phyloP scores from a whole-genome alignment of 1,284 basidiomycete species.

The Cystobasidium slooffiae region DNA sequence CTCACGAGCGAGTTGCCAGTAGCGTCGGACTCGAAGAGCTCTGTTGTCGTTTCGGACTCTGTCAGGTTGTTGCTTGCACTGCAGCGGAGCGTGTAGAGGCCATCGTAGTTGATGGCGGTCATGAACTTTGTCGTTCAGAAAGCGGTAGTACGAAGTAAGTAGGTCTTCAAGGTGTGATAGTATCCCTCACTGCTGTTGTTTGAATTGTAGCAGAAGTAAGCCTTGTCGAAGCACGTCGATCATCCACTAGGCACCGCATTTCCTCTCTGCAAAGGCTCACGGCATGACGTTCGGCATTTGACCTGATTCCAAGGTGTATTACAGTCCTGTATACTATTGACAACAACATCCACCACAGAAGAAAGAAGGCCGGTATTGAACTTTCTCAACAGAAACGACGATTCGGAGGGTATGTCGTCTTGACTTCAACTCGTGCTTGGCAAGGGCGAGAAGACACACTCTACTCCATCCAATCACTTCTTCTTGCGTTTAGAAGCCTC shows the following conservation, averaged over 20 bases:
- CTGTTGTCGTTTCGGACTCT: constrained; percentile 34
- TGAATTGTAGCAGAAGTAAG: not conserved
- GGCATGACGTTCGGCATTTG: no score
- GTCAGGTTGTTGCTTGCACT: constrained; percentile 24
- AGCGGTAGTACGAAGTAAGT: not conserved
- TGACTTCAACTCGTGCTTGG: not conserved
- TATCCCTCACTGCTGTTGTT: not conserved
- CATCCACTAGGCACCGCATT: not conserved
- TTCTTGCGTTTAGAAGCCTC: constrained; percentile 5
- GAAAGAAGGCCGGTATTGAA: no score
- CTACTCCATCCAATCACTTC: not conserved
- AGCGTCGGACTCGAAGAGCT: constrained; percentile 24
- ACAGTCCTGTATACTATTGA: no score
- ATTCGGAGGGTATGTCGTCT: not conserved
- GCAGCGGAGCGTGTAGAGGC: constrained; percentile 19
- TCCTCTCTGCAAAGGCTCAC: not conserved
- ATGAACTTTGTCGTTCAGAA: not conserved
- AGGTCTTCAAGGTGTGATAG: not conserved
- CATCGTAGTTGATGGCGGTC: constrained; percentile 10
- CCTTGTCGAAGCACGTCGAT: not conserved
- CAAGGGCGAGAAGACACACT: no score
- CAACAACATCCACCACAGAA: no score
- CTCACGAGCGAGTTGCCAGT: constrained; percentile 23
- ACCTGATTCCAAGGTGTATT: no score
- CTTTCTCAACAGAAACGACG: no score